phyloP scores from a whole-genome alignment of 1,284 basidiomycete species.

The Spongiforma sp. region DNA sequence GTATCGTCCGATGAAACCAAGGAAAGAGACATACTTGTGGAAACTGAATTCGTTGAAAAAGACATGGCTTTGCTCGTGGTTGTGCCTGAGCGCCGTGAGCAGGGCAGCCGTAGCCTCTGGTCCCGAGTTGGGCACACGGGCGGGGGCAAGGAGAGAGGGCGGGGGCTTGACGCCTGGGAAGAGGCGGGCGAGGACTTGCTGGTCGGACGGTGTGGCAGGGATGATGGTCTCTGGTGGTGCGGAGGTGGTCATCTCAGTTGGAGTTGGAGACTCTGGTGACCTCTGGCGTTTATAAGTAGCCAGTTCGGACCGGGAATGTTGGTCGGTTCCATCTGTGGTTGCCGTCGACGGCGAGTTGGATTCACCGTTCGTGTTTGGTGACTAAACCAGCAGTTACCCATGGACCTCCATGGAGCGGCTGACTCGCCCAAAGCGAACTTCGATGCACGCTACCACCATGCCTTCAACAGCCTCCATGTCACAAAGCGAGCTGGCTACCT shows the following conservation, averaged over 20 bases:
- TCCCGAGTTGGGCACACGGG: slow-evolving; percentile 51
- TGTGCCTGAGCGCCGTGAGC: slow-evolving; percentile 53
- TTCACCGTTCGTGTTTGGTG: too few relatives aligned
- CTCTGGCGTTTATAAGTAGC: too few relatives aligned
- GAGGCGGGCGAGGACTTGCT: slow-evolving; percentile 31
- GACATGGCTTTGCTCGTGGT: slow-evolving; percentile 61
- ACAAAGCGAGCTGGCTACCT: slow-evolving; percentile 17
- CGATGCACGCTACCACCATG: too few relatives aligned
- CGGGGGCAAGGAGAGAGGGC: slow-evolving; percentile 42
- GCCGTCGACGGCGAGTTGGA: too few relatives aligned
- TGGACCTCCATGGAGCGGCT: too few relatives aligned
- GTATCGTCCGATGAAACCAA: background rate
- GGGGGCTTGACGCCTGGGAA: slow-evolving; percentile 46
- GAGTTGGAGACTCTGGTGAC: too few relatives aligned
- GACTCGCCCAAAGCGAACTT: too few relatives aligned
- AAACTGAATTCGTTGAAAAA: slow-evolving; percentile 66
- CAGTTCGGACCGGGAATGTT: too few relatives aligned
- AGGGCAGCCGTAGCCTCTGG: slow-evolving; percentile 52
- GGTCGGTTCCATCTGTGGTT: too few relatives aligned
- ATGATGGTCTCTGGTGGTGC: slow-evolving; percentile 26
- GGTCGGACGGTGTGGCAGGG: slow-evolving; percentile 23
- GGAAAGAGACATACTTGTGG: slow-evolving; percentile 53
- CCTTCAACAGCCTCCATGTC: slow-evolving; percentile 12
- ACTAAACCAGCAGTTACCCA: too few relatives aligned
- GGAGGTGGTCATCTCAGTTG: slow-evolving; percentile 29